Percentiles rank a stretch among this genome's conserved stretches.
Evolutionary conservation across 768 basidiomycete genomes (phyloP).

Genomic region (Kondoa malvinella): DNA sequence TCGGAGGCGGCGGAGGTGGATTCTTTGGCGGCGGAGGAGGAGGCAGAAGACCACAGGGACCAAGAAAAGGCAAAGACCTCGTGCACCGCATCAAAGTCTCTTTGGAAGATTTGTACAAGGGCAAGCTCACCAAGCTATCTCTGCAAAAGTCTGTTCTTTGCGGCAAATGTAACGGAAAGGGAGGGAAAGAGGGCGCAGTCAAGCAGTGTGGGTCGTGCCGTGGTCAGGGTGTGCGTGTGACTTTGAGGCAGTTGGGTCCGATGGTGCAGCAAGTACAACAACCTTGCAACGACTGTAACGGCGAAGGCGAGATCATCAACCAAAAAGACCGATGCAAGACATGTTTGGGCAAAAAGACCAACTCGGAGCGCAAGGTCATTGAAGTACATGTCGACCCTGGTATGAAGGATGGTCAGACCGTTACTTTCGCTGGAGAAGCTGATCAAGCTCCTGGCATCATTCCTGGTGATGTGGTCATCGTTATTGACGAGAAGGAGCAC

Average conservation of each 20-base stretch:
- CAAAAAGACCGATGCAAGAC: slow-evolving; percentile 72
- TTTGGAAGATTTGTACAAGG: slow-evolving; percentile 97
- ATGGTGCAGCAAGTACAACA: slow-evolving; percentile 99
- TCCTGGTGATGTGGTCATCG: slow-evolving; percentile 86
- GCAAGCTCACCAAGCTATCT: slow-evolving; percentile 94
- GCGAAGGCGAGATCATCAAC: slow-evolving; percentile 89
- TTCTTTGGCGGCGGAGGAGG: slow-evolving; percentile 46
- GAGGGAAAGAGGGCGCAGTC: slow-evolving; percentile 93
- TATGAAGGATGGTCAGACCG: slow-evolving; percentile 85
- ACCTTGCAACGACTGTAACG: slow-evolving; percentile 78
- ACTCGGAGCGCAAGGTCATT: slow-evolving; percentile 85
- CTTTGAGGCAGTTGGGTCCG: slow-evolving; percentile 90
- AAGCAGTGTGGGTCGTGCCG: slow-evolving; percentile 56
- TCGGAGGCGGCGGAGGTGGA: slow-evolving; percentile 47
- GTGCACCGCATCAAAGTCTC: slow-evolving; percentile 89
- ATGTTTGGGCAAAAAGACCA: slow-evolving; percentile 89
- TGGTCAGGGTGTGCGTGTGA: slow-evolving; percentile 80
- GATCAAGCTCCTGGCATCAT: slow-evolving; percentile 77
- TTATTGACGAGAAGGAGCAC: slow-evolving; percentile 82
- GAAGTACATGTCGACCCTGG: slow-evolving; percentile 98
- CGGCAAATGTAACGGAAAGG: slow-evolving; percentile 80
- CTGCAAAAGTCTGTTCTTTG: slow-evolving; percentile 91
- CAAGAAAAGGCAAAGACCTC: slow-evolving; percentile 92
- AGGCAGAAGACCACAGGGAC: slow-evolving; percentile 44
- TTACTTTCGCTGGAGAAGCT: slow-evolving; percentile 73